Evolutionary conservation across 208 protist genomes (phyloP).

Genomic region (Acanthamoeba triangularis): DNA sequence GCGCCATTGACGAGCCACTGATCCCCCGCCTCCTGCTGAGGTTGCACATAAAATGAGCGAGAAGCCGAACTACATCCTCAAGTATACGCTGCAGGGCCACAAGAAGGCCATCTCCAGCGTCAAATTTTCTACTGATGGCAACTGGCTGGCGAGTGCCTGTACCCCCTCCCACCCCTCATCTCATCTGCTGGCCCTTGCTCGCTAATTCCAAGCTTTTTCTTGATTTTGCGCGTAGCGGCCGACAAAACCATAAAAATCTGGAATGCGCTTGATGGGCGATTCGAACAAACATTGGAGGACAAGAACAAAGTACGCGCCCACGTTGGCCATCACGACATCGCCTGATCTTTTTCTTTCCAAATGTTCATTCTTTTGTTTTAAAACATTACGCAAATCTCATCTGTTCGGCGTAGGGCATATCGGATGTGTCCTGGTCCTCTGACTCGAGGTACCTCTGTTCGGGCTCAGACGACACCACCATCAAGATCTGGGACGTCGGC

Average conservation of each 20-base stretch:
- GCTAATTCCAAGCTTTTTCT: constrained; percentile 1
- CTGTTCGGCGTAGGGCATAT: constrained; percentile 79
- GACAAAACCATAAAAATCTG: constrained; percentile 92
- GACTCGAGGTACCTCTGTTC: constrained; percentile 89
- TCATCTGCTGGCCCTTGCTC: no score
- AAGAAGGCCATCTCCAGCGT: constrained; percentile 89
- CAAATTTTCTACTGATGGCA: constrained; percentile 91
- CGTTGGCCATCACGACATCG: background rate
- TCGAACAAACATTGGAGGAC: constrained; percentile 79
- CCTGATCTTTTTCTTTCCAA: background rate
- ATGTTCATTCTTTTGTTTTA: background rate
- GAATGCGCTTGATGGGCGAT: constrained; percentile 83
- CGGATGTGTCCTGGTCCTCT: constrained; percentile 86
- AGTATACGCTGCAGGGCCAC: constrained; percentile 88
- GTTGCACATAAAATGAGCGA: background rate
- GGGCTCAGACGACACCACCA: constrained; percentile 91
- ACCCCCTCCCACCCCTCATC: background rate
- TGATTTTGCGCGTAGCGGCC: constrained; percentile 80
- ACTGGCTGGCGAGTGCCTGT: constrained; percentile 88
- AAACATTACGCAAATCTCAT: constrained; percentile 36
- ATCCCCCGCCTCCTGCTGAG: no score
- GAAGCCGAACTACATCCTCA: constrained; percentile 80
- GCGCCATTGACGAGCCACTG: no score
- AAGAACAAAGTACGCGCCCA: background rate
- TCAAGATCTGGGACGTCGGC: constrained; percentile 90